Evolutionary conservation across 495 filamentous ascomycete species (phyloP), one percentile per base, ranked within the genome.

Genomic region (Trichoderma orchidacearum): DNA sequence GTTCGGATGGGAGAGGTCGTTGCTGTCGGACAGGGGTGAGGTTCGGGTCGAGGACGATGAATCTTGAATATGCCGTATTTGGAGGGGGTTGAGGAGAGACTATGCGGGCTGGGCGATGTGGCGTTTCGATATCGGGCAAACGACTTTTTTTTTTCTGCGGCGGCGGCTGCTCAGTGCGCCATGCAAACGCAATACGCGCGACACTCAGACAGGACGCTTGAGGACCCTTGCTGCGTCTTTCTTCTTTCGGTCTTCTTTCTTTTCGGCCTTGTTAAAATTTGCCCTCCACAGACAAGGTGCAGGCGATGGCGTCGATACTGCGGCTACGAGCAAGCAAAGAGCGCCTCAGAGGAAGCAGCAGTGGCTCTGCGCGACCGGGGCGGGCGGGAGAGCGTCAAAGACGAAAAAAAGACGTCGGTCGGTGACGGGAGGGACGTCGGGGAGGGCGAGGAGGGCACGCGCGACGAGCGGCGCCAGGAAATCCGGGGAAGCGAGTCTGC

Each of bases 61-160:
- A n/a, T n/a, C n/a, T n/a, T n/a, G n/a, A n/a, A n/a, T n/a, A n/a
- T 7, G 36, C 1, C 17, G 36, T 15, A 7, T 17, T 41, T 21
- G 21, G 41, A 9, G 18, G 23, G 7, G 41, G 23, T 27, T 15
- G 41, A 55, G 54, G 54, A 61, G n/a, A n/a, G n/a, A n/a, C n/a
- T n/a, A 52, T 61, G 54, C 51, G 54, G 55, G 57, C 41, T 55
- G 36, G 51, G 54, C 23, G 55, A 56, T 30, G 29, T 32, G 36
- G 36, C 41, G 41, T 48, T 48, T 48, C 21, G 21, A 48, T 48
- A 23, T 23, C 41, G 17, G 21, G 41, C 41, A 13, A 25, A 48
- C 21, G 41, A 48, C 8, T 13, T 48, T 48, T 48, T 48, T 27
- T 23, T 8, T 13, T 7, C 5, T 48, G n/a, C n/a, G n/a, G n/a